Evolutionary conservation across 495 filamentous ascomycete species (phyloP).

Genomic region (Pyronema omphalodes): DNA sequence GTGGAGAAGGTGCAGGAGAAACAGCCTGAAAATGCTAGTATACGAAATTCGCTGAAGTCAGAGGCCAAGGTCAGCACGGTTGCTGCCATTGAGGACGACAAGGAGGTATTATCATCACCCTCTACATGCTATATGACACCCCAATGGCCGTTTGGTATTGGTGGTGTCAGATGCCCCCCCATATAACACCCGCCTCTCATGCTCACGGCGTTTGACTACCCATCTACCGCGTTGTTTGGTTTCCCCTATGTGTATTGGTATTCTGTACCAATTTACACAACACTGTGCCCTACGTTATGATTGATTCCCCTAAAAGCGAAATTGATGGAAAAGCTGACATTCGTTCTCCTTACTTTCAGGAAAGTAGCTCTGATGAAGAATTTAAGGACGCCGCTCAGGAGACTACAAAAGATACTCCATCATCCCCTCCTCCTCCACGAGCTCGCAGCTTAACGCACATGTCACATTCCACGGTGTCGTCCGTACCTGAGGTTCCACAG

Average conservation of each 20-base stretch:
- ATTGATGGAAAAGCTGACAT: conserved; percentile 9
- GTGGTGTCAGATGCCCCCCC: no score
- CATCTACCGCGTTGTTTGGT: no score
- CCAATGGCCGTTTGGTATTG: not conserved
- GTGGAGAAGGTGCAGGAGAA: not conserved
- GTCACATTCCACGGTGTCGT: conserved; percentile 19
- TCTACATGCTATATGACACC: not conserved
- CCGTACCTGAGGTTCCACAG: conserved; percentile 11
- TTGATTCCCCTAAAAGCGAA: not conserved
- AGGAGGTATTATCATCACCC: not conserved
- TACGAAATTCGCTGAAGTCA: not conserved
- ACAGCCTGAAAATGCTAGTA: not conserved
- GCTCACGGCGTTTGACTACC: no score
- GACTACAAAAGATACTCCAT: conserved; percentile 2
- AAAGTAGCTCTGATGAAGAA: conserved; percentile 15
- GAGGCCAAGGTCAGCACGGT: conserved; percentile 2
- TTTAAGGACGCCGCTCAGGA: conserved; percentile 20
- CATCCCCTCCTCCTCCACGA: conserved; percentile 9
- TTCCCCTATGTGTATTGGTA: no score
- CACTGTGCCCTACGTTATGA: no score
- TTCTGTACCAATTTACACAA: no score
- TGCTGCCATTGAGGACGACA: conserved; percentile 1
- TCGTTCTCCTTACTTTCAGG: conserved; percentile 12
- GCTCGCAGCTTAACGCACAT: conserved; percentile 7
- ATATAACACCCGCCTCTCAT: no score